A percentile compares a stretch with the other conserved stretches of the same genome.
Conservation (phyloP, 345 rosid species). For the Raphanus raphanistrum region DNA sequence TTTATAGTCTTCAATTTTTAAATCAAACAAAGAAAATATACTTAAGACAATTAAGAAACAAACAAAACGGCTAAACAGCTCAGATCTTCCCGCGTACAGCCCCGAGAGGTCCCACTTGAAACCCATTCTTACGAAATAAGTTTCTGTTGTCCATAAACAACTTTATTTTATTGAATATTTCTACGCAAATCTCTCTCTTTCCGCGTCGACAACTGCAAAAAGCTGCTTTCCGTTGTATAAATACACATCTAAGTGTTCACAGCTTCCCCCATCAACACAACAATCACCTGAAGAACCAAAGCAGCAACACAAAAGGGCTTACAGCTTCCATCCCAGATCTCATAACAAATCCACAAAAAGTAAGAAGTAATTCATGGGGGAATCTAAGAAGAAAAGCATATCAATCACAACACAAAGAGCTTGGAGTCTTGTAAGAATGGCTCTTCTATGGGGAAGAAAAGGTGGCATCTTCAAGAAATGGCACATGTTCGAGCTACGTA, state of each 20-base stretch:
- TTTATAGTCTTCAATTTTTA: neutral
- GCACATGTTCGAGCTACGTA: slow-evolving; percentile 52
- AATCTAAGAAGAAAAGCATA: slow-evolving; percentile 40
- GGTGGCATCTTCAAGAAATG: slow-evolving; percentile 65
- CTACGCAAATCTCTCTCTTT: slow-evolving; percentile 10
- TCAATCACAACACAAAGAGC: slow-evolving; percentile 38
- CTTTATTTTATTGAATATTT: neutral
- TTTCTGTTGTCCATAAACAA: neutral
- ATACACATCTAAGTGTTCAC: neutral
- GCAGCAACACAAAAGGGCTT: neutral
- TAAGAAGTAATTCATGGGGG: slow-evolving; percentile 8
- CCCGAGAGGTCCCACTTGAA: slow-evolving; percentile 16
- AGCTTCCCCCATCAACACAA: slow-evolving; percentile 21
- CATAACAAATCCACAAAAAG: neutral
- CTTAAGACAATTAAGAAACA: neutral
- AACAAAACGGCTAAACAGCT: slow-evolving; percentile 39
- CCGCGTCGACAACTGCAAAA: slow-evolving; percentile 29
- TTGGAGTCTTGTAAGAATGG: slow-evolving; percentile 60
- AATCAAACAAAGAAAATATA: neutral
- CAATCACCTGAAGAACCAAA: slow-evolving; percentile 20
- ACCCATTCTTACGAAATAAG: slow-evolving; percentile 3
- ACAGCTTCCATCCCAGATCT: neutral
- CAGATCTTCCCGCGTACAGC: slow-evolving; percentile 39
- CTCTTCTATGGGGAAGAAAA: slow-evolving; percentile 70
- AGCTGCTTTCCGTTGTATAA: slow-evolving; percentile 3